Percentiles rank a stretch among this genome's conserved stretches.
phyloP scores from a whole-genome alignment of 2,329 filamentous ascomycete genomes.

The Ophiocordyceps camponoti-leonardi region DNA sequence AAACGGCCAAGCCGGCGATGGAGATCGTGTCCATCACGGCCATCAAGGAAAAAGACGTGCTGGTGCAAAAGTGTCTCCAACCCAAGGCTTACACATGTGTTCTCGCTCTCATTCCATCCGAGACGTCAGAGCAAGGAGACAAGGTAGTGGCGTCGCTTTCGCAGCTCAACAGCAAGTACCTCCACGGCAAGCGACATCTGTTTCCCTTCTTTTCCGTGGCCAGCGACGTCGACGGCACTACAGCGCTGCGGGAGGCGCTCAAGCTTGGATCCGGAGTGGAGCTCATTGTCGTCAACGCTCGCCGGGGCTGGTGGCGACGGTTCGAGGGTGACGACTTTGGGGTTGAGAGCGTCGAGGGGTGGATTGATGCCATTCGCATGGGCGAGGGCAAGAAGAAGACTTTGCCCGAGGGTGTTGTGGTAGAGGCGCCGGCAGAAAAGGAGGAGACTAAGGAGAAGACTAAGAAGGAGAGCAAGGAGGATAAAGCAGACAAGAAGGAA shows the following conservation, averaged over 20 bases:
- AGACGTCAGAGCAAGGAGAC: slow-evolving; percentile 31
- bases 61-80: slow-evolving; percentile 56
- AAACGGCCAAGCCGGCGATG: slow-evolving; percentile 5
- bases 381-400: slow-evolving; percentile 71
- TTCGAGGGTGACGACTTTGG: slow-evolving; percentile 47
- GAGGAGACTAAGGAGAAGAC: not conserved
- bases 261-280: slow-evolving; percentile 45
- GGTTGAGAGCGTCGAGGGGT: slow-evolving; percentile 51
- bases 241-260: slow-evolving; percentile 32
- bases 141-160: slow-evolving; percentile 47
- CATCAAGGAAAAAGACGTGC: slow-evolving; percentile 44
- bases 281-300: slow-evolving; percentile 69
- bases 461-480: not conserved
- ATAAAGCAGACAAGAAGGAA: not conserved
- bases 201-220: slow-evolving; percentile 76
- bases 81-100: slow-evolving; percentile 69
- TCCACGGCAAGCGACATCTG: slow-evolving; percentile 44
- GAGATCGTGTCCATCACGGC: slow-evolving; percentile 44
- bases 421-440: slow-evolving; percentile 6
- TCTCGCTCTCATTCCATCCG: slow-evolving; percentile 49
- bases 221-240: slow-evolving; percentile 19
- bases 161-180: slow-evolving; percentile 61
- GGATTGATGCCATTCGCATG: slow-evolving; percentile 84
- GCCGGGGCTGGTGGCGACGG: slow-evolving; percentile 70
- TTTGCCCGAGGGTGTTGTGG: slow-evolving; percentile 45